Evolutionary conservation across 768 basidiomycete species (phyloP).

Genomic region (Mycena alexandri): DNA sequence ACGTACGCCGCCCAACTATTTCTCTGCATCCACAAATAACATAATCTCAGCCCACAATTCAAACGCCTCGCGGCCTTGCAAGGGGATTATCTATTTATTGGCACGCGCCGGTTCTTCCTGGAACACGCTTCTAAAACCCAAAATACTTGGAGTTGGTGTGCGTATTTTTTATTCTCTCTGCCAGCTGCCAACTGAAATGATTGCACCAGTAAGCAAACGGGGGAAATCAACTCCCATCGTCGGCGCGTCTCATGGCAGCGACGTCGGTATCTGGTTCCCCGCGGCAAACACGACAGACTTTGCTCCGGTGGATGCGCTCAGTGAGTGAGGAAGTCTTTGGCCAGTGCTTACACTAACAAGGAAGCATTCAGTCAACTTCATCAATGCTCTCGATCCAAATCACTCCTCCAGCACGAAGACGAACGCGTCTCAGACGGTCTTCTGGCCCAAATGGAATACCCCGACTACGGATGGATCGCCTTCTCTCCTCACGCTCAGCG

Average conservation of each 20-base stretch:
- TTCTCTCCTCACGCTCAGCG: slow-evolving; percentile 25
- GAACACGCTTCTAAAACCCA: slow-evolving; percentile 27
- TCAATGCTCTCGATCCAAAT: slow-evolving; percentile 33
- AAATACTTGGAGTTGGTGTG: slow-evolving; percentile 31
- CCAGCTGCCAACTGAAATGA: background rate
- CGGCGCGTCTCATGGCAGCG: slow-evolving; percentile 24
- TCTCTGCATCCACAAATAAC: background rate
- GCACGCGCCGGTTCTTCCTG: slow-evolving; percentile 25
- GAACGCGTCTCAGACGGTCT: background rate
- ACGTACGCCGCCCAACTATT: slow-evolving; percentile 4
- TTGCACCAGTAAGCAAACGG: slow-evolving; percentile 26
- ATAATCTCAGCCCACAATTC: slow-evolving; percentile 25
- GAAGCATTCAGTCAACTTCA: slow-evolving; percentile 26
- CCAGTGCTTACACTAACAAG: background rate
- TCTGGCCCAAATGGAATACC: slow-evolving; percentile 28
- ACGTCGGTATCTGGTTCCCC: slow-evolving; percentile 26
- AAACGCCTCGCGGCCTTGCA: slow-evolving; percentile 34
- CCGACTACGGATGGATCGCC: background rate
- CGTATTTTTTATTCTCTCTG: background rate
- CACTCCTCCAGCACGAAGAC: background rate
- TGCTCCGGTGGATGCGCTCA: slow-evolving; percentile 12
- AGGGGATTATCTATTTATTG: slow-evolving; percentile 22
- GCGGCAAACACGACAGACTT: slow-evolving; percentile 1
- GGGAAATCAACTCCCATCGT: slow-evolving; percentile 21
- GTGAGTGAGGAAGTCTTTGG: slow-evolving; percentile 1